phyloP scores from a whole-genome alignment of 768 basidiomycete species.

The Cyathus striatus region DNA sequence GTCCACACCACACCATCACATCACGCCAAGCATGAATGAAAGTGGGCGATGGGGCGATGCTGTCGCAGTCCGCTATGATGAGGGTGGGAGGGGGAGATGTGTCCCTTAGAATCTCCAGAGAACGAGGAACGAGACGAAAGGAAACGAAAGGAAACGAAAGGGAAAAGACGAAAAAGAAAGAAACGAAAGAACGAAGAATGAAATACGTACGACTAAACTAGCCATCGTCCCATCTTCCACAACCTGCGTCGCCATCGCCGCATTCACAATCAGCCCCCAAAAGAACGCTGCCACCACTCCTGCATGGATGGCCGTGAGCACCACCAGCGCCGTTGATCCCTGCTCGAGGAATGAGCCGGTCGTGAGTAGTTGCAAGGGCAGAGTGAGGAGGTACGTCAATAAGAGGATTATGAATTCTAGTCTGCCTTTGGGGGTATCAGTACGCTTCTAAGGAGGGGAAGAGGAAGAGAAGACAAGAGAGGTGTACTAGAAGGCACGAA shows the following conservation, averaged over 20 bases:
- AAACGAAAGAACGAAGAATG: no score
- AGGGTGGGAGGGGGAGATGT: no score
- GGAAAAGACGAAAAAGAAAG: no score
- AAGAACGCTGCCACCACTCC: constrained; percentile 76
- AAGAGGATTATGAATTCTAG: constrained; percentile 68
- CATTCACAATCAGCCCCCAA: constrained; percentile 75
- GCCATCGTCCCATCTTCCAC: constrained; percentile 88
- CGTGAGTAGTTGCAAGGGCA: constrained; percentile 77
- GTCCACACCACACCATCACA: no score
- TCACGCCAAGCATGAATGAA: no score
- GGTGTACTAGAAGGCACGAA: no score
- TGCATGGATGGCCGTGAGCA: constrained; percentile 74
- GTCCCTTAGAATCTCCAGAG: no score
- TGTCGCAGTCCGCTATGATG: no score
- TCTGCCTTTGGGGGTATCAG: constrained; percentile 41
- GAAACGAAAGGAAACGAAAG: no score
- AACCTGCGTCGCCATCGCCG: constrained; percentile 77
- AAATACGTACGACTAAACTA: constrained; percentile 56
- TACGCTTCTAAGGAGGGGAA: neutral
- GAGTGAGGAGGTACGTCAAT: constrained; percentile 64
- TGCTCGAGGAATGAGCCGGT: constrained; percentile 78
- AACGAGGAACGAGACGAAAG: no score
- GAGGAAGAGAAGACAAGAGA: neutral
- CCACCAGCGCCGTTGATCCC: constrained; percentile 64
- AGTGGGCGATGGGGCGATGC: no score